A percentile compares a stretch with the other conserved stretches of the same genome.
These are phyloP conservation scores for Plectranthus barbatus DNA, from an alignment of 257 asterid genomes.

Conservation along the genomic window DNA sequence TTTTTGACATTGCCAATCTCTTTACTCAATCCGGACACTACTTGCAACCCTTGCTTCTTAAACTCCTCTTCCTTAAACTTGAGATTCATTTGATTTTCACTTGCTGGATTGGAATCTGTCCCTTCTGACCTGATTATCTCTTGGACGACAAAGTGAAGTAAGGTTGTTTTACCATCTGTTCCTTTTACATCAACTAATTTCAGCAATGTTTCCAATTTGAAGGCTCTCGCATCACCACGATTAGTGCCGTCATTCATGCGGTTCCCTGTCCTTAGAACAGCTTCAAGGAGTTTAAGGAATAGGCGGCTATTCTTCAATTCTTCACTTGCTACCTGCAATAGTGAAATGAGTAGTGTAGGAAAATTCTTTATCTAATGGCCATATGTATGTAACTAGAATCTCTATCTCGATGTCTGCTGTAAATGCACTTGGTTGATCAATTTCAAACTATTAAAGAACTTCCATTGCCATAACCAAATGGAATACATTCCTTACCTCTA, in stretches of 20 bases:
- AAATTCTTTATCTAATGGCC: not conserved
- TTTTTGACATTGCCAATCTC: slow-evolving; percentile 71
- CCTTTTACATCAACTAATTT: slow-evolving; percentile 87
- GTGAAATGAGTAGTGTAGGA: slow-evolving; percentile 3
- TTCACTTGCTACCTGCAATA: slow-evolving; percentile 75
- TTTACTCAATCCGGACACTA: slow-evolving; percentile 70
- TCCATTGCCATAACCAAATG: too few species aligned
- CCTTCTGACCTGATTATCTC: slow-evolving; percentile 89
- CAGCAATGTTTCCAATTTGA: slow-evolving; percentile 77
- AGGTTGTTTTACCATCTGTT: slow-evolving; percentile 88
- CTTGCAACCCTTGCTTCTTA: slow-evolving; percentile 68
- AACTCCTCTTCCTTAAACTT: slow-evolving; percentile 58
- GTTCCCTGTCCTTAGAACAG: slow-evolving; percentile 89
- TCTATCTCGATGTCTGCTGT: not conserved
- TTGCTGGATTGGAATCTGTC: slow-evolving; percentile 31
- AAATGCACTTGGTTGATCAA: too few species aligned
- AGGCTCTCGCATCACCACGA: slow-evolving; percentile 88
- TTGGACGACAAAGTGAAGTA: slow-evolving; percentile 96
- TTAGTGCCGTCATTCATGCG: slow-evolving; percentile 92
- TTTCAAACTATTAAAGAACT: too few species aligned
- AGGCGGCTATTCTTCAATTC: slow-evolving; percentile 84
- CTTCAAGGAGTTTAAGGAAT: slow-evolving; percentile 91
- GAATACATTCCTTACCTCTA: slow-evolving; percentile 95
- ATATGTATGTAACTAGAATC: not conserved
- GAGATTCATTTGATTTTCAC: slow-evolving; percentile 16